Conservation (phyloP, 2,329 filamentous ascomycete genomes). For the Fusarium sublunatum region DNA sequence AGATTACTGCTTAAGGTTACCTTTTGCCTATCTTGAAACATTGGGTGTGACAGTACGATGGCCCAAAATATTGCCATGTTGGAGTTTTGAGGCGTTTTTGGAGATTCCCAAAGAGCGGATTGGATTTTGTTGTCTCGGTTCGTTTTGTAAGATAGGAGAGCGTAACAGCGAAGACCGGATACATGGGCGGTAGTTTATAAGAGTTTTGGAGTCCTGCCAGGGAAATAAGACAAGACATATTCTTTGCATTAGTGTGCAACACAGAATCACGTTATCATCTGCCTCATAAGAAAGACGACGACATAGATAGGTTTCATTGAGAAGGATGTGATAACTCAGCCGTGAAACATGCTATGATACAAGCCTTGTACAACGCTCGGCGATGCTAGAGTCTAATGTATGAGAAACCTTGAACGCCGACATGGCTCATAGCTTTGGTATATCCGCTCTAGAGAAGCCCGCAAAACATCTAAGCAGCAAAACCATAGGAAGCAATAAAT, state of each 20-base stretch:
- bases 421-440: neutral
- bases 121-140: slow-evolving; percentile 9
- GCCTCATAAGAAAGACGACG: neutral
- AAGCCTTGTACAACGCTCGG: neutral
- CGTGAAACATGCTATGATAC: neutral
- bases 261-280: neutral
- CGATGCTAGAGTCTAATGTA: neutral
- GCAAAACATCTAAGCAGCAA: too few relatives aligned
- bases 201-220: neutral
- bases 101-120: slow-evolving; percentile 23
- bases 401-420: neutral
- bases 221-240: slow-evolving; percentile 2
- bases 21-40: neutral
- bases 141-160: slow-evolving; percentile 23
- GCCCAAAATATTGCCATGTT: slow-evolving; percentile 1
- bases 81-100: slow-evolving; percentile 44
- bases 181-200: slow-evolving; percentile 4
- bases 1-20: neutral
- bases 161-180: neutral
- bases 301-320: neutral
- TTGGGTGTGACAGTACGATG: neutral
- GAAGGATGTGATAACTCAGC: neutral
- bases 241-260: neutral
- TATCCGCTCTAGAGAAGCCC: neutral
- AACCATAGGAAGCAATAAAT: too few relatives aligned